These are phyloP conservation scores for Venturia effusa DNA, from an alignment of 2,329 filamentous ascomycete species.

Conservation along the genomic window DNA sequence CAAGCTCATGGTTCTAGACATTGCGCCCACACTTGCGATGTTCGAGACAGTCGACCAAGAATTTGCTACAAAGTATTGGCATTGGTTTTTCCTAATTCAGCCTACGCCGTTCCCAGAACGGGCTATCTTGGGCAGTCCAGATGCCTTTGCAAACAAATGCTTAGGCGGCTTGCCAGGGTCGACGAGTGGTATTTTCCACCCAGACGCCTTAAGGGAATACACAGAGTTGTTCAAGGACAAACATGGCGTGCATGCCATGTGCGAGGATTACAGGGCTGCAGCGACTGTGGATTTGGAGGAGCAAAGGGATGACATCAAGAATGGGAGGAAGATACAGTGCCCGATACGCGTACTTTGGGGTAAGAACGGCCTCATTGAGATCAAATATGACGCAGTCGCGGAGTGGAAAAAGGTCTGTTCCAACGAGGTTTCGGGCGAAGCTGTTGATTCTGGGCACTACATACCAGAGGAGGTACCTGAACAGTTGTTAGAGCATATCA, in stretches of 20 bases:
- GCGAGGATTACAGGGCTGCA: slow-evolving; percentile 46
- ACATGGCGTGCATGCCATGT: slow-evolving; percentile 37
- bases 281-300: slow-evolving; percentile 43
- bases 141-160: slow-evolving; percentile 32
- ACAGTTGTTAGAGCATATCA: slow-evolving; percentile 32
- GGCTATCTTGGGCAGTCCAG: slow-evolving; percentile 29
- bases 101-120: slow-evolving; percentile 39
- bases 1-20: slow-evolving; percentile 39
- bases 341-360: slow-evolving; percentile 44
- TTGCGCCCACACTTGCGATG: slow-evolving; percentile 46
- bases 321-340: slow-evolving; percentile 33
- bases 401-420: slow-evolving; percentile 41
- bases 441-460: slow-evolving; percentile 39
- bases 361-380: slow-evolving; percentile 37
- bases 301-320: slow-evolving; percentile 34
- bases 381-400: slow-evolving; percentile 35
- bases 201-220: slow-evolving; percentile 31
- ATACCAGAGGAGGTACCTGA: slow-evolving; percentile 42
- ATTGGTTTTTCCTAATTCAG: slow-evolving; percentile 51
- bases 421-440: slow-evolving; percentile 27
- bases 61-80: slow-evolving; percentile 43
- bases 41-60: slow-evolving; percentile 33
- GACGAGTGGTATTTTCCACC: slow-evolving; percentile 20
- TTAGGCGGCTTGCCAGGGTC: slow-evolving; percentile 26
- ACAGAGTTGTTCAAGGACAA: slow-evolving; percentile 30